Base-by-base conservation (phyloP, 1,284 basidiomycete species). In the Singerocomus inundabilis region DNA sequence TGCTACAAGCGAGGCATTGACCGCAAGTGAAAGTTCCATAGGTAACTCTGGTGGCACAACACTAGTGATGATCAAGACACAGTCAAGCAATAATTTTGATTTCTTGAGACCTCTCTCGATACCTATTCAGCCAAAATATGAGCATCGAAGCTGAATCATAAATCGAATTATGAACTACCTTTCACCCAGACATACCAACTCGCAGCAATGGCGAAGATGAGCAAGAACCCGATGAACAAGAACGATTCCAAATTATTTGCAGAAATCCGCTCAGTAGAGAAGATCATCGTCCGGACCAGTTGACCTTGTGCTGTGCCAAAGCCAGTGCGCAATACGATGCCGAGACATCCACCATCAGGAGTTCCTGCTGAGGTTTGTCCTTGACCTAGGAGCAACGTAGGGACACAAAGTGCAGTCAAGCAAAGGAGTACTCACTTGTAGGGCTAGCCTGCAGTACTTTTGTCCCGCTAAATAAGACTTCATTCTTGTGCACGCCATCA, bases 281-380 rank as follows among this genome's bases (percentile, higher is more conserved):
- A 98, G 55, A 98, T 93, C 94, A 98, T 98, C 1, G 94, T 98
- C 57, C 94, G 79, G 32, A 98, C 93, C 39, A 98, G 83, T 70
- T 96, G 92, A 45, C 95, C 94, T 69, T 98, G 95, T 1, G 93
- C 85, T 4, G 95, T 98, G 21, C 95, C 94, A 65, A 98, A 98
- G 5, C 95, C 94, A n/a, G 95, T 97, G 51, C 92, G 85, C 33
- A 97, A 78, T 7, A 98, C 93, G 33, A 94, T 77, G 8, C 93
- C 93, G 21, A 96, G 82, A 68, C 92, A 95, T 26, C 93, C 93
- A 16, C 81, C 84, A 62, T 96, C 92, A 1, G 94, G 93, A 2
- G 93, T 91, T 56, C 79, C 75, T 34, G 81, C 70, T 15, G 76
- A 70, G 5, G 70, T 67, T 15, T 70, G 64, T 9, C 78, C 66